Percentiles rank a stretch among this genome's conserved stretches.
phyloP scores from a whole-genome alignment of 1,139 yeast genomes.

The Saccharomyces pastorianus region DNA sequence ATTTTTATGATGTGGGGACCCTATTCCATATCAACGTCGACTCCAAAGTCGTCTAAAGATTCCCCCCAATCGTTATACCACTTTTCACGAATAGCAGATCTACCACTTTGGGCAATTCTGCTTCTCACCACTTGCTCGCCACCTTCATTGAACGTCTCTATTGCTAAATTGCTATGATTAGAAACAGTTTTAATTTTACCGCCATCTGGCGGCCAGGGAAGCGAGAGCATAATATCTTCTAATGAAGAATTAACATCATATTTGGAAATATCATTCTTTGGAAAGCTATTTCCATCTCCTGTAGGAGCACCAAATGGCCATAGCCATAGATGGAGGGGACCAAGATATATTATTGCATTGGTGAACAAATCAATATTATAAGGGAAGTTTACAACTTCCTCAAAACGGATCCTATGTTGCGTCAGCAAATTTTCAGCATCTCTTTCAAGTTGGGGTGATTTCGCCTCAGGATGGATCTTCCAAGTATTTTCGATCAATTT shows the following conservation, averaged over 20 bases:
- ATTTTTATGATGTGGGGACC: neutral
- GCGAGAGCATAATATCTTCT: constrained; percentile 48
- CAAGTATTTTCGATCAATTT: constrained; percentile 19
- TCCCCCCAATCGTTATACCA: constrained; percentile 86
- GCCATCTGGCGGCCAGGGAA: constrained; percentile 91
- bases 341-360: constrained; percentile 46
- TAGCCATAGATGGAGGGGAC: constrained; percentile 57
- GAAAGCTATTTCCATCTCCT: constrained; percentile 47
- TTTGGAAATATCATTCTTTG: constrained; percentile 40
- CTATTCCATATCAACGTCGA: constrained; percentile 60
- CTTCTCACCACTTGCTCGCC: constrained; percentile 30
- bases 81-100: constrained; percentile 34
- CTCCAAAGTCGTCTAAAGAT: constrained; percentile 74
- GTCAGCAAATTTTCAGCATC: constrained; percentile 13
- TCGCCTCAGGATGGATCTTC: constrained; percentile 15
- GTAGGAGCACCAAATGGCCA: constrained; percentile 58
- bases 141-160: constrained; percentile 17
- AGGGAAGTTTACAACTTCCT: constrained; percentile 58
- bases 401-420: constrained; percentile 13
- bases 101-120: constrained; percentile 27
- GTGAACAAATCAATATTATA: constrained; percentile 61
- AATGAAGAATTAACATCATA: constrained; percentile 35
- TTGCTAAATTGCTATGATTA: constrained; percentile 3
- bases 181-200: constrained; percentile 27
- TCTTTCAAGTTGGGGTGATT: constrained; percentile 6